Evolutionary conservation across 257 asterid genomes (phyloP).

Genomic region (Cynanchum wilfordii): DNA sequence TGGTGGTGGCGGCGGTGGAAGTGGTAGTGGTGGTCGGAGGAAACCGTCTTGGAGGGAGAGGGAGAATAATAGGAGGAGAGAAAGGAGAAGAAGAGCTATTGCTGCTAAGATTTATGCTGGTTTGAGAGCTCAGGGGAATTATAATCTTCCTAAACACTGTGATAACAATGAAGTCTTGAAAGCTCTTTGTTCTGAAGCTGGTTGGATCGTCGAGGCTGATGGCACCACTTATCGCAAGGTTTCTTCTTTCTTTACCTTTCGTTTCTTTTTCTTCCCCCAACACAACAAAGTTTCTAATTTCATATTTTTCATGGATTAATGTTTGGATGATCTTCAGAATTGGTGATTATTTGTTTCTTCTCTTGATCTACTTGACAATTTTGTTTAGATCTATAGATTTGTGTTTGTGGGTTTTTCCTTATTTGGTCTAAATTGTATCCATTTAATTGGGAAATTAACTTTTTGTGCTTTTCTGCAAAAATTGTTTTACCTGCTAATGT

Average conservation of each 20-base stretch:
- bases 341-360: neutral
- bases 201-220: slow-evolving; percentile 93
- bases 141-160: slow-evolving; percentile 84
- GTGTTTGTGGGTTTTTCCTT: slow-evolving; percentile 19
- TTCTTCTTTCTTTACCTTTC: neutral
- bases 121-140: slow-evolving; percentile 91
- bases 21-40: slow-evolving; percentile 58
- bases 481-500: neutral
- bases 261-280: no score
- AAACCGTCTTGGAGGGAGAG: slow-evolving; percentile 96
- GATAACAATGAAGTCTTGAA: slow-evolving; percentile 93
- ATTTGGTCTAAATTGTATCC: slow-evolving; percentile 18
- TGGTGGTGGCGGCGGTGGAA: slow-evolving; percentile 17
- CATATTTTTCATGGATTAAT: neutral
- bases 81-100: slow-evolving; percentile 87
- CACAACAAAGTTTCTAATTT: neutral
- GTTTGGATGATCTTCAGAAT: slow-evolving; percentile 5
- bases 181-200: slow-evolving; percentile 94
- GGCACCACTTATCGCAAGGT: slow-evolving; percentile 98
- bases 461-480: neutral
- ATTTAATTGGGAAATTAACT: neutral
- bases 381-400: slow-evolving; percentile 48
- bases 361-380: slow-evolving; percentile 10
- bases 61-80: slow-evolving; percentile 93
- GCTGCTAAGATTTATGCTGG: slow-evolving; percentile 95